Conservation (phyloP, 768 basidiomycete genomes). For the Naematelia encephala region DNA sequence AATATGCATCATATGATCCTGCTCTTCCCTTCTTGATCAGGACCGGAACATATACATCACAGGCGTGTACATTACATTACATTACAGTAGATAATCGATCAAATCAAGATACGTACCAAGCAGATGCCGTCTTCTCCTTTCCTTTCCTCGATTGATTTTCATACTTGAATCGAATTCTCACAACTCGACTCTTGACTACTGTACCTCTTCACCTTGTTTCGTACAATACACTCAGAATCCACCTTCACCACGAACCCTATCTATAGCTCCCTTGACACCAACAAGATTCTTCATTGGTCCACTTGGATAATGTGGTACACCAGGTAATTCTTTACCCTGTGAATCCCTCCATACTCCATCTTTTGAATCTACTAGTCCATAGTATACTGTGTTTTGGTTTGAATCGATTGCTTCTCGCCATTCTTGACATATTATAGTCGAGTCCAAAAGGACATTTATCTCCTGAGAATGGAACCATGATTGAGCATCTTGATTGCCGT, state of each 20-base stretch:
- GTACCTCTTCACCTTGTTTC: too few species aligned
- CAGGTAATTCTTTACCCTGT: constrained; percentile 48
- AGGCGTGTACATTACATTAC: too few species aligned
- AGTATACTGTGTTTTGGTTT: constrained; percentile 55
- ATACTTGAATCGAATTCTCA: too few species aligned
- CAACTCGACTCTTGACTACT: too few species aligned
- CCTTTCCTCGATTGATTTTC: too few species aligned
- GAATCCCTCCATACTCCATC: constrained; percentile 61
- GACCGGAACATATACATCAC: too few species aligned
- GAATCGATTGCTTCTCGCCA: constrained; percentile 54
- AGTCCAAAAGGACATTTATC: constrained; percentile 62
- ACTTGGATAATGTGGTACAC: constrained; percentile 18
- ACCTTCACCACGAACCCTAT: constrained; percentile 32
- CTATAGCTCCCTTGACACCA: constrained; percentile 36
- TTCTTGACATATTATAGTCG: constrained; percentile 54
- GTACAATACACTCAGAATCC: too few species aligned
- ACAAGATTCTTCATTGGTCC: constrained; percentile 29
- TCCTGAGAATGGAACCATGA: constrained; percentile 70
- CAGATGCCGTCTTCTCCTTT: too few species aligned
- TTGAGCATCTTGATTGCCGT: constrained; percentile 66
- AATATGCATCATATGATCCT: too few species aligned
- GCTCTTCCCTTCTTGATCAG: too few species aligned
- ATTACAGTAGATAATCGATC: too few species aligned
- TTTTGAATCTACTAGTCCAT: constrained; percentile 52
- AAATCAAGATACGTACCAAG: too few species aligned